A percentile compares a stretch with the other conserved stretches of the same genome.
phyloP scores from a whole-genome alignment of 345 rosid species.

The Cardiospermum halicacabum region DNA sequence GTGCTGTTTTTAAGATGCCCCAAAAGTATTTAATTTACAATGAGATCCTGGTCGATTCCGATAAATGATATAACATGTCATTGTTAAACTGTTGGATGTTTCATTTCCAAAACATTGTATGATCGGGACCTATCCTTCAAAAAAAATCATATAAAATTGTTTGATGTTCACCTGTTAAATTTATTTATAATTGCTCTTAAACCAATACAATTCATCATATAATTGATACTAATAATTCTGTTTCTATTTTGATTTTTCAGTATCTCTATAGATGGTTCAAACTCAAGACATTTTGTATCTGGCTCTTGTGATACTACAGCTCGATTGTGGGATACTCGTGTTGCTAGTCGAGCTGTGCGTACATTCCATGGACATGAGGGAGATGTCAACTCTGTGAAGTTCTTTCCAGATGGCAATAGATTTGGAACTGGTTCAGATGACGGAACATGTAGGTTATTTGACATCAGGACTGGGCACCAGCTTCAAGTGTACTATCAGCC shows the following conservation, averaged over 20 bases:
- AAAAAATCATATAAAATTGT: neutral
- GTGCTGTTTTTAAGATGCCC: neutral
- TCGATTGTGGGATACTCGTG: slow-evolving; percentile 93
- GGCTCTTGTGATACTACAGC: slow-evolving; percentile 94
- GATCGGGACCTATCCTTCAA: neutral
- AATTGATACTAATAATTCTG: neutral
- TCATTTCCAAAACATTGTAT: neutral
- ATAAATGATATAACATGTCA: neutral
- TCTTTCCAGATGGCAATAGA: slow-evolving; percentile 93
- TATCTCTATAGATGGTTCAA: slow-evolving; percentile 67
- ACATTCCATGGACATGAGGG: slow-evolving; percentile 93
- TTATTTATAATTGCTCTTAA: too few species aligned
- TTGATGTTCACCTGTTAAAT: too few species aligned
- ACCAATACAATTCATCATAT: neutral
- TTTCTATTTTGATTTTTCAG: slow-evolving; percentile 36
- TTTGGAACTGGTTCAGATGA: slow-evolving; percentile 96
- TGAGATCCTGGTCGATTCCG: slow-evolving; percentile 1
- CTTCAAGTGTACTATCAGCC: slow-evolving; percentile 72
- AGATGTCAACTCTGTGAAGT: slow-evolving; percentile 86
- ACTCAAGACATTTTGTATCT: slow-evolving; percentile 78
- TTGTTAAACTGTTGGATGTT: neutral
- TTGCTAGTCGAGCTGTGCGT: slow-evolving; percentile 89
- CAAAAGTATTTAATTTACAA: neutral
- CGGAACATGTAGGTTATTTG: slow-evolving; percentile 94
- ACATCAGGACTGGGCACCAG: slow-evolving; percentile 90